Evolutionary conservation across 805 yeast genomes (phyloP), one percentile per base, ranked within the genome.

Genomic region (Helenozyma rhizophorensis): DNA sequence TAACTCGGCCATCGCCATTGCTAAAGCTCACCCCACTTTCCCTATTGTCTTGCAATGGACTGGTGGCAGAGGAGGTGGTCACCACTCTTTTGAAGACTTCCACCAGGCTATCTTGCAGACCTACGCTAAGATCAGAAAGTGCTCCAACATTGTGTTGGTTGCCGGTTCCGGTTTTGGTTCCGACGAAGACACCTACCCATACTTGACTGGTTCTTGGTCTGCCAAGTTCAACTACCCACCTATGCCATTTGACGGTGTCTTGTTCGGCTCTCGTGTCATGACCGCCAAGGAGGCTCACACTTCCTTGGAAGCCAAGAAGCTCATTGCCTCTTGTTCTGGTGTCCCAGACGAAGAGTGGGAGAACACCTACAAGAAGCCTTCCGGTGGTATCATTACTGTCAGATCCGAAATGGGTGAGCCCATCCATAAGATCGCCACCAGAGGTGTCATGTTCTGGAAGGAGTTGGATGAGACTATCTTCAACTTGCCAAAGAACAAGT

Each of bases 31-130:
- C 67, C 98, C 98, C 47, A 68, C 62, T 43, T 93, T 93, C 89
- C 99, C 98, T 45, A 87, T 93, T 54, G 90, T 93, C 35, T 69
- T 93, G 51, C 98, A 93, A 72, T 93, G 99, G 99, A 93, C 99
- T 39, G 98, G 97, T 76, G 99, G 99, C 65, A 89, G 99, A 76
- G 99, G 97, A 70, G 99, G 99, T 76, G 99, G 99, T 57, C 99
- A 93, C 63, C 99, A 93, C 65, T 90, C 97, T 31, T 93, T 80
- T 56, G 99, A 93, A 74, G 99, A 93, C 69, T 88, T 90, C 93
- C 98, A 93, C 65, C 90, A 89, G 57, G 97, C 98, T 48, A 76
- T 93, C 48, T 69, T 93, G 56, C 96, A 87, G 64, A 93, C 93
- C 90, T 93, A 93, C 67, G 71, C 95, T 47, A 83, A 83, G 71